Evolutionary conservation across 345 rosid genomes (phyloP).

Genomic region (Citrus trifoliata): DNA sequence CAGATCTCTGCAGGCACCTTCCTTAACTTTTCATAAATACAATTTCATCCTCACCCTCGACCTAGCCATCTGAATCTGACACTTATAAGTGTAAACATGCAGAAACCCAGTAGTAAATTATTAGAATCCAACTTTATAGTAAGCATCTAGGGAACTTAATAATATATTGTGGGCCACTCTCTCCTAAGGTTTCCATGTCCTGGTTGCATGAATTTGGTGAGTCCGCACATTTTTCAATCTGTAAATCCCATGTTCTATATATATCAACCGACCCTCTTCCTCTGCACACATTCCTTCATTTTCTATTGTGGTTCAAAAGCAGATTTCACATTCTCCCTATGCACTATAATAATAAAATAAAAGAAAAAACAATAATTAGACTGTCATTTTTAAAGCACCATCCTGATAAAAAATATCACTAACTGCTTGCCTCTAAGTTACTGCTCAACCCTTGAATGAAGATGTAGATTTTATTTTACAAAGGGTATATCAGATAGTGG

Average conservation of each 20-base stretch:
- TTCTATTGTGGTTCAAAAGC: constrained; percentile 7
- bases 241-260: constrained; percentile 24
- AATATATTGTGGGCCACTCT: background rate
- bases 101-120: background rate
- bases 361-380: too few relatives aligned
- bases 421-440: background rate
- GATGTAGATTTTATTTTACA: background rate
- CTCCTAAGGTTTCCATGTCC: constrained; percentile 7
- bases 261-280: constrained; percentile 21
- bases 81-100: background rate
- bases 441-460: background rate
- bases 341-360: background rate
- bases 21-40: constrained; percentile 13
- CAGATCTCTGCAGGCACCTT: constrained; percentile 18
- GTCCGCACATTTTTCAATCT: constrained; percentile 29
- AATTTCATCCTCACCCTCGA: background rate
- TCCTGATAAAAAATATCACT: too few relatives aligned
- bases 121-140: background rate
- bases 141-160: too few relatives aligned
- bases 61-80: constrained; percentile 10
- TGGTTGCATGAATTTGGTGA: constrained; percentile 21
- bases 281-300: constrained; percentile 26
- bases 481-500: background rate
- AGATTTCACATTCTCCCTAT: constrained; percentile 13
- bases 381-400: too few relatives aligned